phyloP scores from a whole-genome alignment of 139 green algal genomes.

The Closterium sp. region DNA sequence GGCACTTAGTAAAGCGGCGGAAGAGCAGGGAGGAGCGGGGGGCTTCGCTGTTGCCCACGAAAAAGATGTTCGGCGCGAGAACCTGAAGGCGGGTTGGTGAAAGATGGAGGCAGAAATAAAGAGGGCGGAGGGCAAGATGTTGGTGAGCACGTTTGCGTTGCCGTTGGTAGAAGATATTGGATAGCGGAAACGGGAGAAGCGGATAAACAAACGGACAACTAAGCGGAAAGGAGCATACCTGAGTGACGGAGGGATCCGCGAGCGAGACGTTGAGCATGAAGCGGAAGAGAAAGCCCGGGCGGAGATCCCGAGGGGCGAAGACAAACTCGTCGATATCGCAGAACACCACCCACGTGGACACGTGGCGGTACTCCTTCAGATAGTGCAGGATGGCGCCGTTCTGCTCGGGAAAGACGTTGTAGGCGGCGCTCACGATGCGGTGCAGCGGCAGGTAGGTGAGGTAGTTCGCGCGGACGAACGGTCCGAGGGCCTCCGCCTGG shows the following conservation, averaged over 20 bases:
- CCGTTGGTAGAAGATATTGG: background rate
- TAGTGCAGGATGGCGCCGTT: constrained; percentile 8
- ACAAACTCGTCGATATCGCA: constrained; percentile 35
- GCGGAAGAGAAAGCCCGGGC: constrained; percentile 13
- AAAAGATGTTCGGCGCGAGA: background rate
- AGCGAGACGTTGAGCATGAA: constrained; percentile 8
- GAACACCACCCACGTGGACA: constrained; percentile 13
- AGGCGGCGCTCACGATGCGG: background rate
- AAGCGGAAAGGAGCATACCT: background rate
- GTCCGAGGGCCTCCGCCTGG: background rate
- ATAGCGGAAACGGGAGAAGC: background rate
- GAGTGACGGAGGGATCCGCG: constrained; percentile 8
- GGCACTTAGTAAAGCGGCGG: background rate
- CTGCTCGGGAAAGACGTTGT: background rate
- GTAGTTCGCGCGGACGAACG: background rate
- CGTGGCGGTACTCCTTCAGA: constrained; percentile 13
- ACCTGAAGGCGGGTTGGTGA: background rate
- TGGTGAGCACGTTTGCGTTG: no score
- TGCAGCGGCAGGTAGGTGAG: background rate
- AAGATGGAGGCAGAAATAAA: background rate
- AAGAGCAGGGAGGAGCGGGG: background rate
- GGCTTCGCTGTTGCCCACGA: background rate
- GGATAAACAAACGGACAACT: background rate
- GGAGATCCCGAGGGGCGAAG: constrained; percentile 11
- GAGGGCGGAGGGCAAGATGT: no score